Conservation (phyloP, 2,329 filamentous ascomycete species). For the Botrytis aclada region DNA sequence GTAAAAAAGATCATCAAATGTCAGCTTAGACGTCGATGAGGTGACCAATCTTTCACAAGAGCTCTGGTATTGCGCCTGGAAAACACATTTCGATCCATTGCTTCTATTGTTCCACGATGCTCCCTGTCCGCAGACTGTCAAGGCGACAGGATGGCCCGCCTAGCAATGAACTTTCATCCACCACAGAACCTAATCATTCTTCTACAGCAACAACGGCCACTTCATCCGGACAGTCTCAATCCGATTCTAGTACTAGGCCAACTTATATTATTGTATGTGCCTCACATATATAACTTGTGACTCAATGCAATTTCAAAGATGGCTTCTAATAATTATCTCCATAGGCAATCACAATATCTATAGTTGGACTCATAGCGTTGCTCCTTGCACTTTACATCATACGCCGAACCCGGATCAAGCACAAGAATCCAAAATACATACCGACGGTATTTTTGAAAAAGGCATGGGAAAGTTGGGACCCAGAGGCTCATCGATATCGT, state of each 20-base stretch:
- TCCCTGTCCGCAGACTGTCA: neutral
- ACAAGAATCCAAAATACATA: conserved; percentile 49
- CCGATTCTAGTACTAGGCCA: neutral
- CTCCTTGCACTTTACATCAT: conserved; percentile 27
- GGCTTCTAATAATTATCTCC: neutral
- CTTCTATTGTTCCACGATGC: conserved; percentile 16
- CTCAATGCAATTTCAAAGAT: neutral
- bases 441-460: conserved; percentile 50
- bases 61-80: conserved; percentile 6
- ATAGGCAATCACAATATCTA: conserved; percentile 21
- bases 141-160: conserved; percentile 16
- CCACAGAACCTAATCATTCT: neutral
- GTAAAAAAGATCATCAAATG: neutral
- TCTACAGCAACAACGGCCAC: neutral
- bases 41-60: conserved; percentile 15
- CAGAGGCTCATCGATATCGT: conserved; percentile 28
- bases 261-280: conserved; percentile 18
- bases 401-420: conserved; percentile 43
- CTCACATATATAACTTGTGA: neutral
- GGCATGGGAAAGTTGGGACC: conserved; percentile 50
- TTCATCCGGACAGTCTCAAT: neutral
- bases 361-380: conserved; percentile 27
- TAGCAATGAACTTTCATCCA: conserved; percentile 11
- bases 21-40: conserved; percentile 15
- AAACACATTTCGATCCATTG: neutral